A percentile compares a stretch with the other conserved stretches of the same genome.
Conservation (phyloP, 164 flowering plant species). For the Berberis thunbergii region DNA sequence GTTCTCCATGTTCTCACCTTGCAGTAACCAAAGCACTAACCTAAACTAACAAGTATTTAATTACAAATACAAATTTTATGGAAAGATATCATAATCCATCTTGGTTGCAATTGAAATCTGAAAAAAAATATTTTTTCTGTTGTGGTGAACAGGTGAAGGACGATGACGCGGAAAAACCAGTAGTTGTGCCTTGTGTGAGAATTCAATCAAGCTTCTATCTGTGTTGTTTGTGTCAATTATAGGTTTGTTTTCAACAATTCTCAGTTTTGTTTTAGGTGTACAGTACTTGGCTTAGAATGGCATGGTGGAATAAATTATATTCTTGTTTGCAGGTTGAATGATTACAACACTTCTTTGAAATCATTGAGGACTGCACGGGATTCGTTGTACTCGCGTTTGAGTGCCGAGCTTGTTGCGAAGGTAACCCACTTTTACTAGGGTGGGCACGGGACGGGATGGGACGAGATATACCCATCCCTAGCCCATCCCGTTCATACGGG, state of each 20-base stretch:
- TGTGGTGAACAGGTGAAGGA: background rate
- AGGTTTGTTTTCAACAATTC: constrained; percentile 28
- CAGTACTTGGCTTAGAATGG: background rate
- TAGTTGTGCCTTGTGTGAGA: constrained; percentile 60
- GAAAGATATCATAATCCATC: no score
- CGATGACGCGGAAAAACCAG: constrained; percentile 34
- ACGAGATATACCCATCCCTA: no score
- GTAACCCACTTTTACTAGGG: constrained; percentile 29
- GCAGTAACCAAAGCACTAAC: no score
- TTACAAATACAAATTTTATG: no score
- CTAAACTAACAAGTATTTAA: no score
- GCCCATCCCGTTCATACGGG: background rate
- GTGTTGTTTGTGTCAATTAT: constrained; percentile 61
- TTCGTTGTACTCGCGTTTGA: constrained; percentile 43
- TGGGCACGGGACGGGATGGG: no score
- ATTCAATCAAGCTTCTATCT: constrained; percentile 61
- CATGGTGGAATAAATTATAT: no score
- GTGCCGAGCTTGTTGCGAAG: constrained; percentile 65
- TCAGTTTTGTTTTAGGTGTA: background rate
- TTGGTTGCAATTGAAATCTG: no score
- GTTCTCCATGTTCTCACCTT: no score
- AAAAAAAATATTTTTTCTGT: no score
- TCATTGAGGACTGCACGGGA: constrained; percentile 58
- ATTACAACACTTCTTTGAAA: constrained; percentile 44
- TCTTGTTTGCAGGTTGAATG: constrained; percentile 51